phyloP scores from a whole-genome alignment of 2,329 filamentous ascomycete genomes.

The Leptosphaerulina australis region DNA sequence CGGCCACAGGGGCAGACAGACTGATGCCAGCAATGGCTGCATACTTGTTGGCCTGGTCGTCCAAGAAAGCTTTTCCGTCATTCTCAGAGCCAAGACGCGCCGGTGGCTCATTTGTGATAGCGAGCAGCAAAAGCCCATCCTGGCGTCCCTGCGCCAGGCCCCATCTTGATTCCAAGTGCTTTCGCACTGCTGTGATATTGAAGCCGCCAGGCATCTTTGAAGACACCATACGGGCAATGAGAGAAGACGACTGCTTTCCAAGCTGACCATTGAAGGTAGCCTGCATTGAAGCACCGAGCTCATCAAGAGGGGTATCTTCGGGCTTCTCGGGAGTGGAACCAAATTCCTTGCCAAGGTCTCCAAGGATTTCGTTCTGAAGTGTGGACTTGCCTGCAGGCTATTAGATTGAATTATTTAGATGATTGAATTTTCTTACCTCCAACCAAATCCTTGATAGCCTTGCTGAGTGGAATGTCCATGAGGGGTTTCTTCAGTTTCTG shows the following conservation, averaged over 20 bases:
- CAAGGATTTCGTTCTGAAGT: constrained; percentile 96
- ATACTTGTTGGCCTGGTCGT: constrained; percentile 88
- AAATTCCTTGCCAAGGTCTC: constrained; percentile 97
- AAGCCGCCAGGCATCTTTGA: constrained; percentile 99
- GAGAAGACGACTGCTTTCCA: constrained; percentile 91
- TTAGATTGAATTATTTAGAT: constrained; percentile 11
- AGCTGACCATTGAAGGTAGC: constrained; percentile 98
- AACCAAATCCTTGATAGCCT: constrained; percentile 98
- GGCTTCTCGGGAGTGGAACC: constrained; percentile 98
- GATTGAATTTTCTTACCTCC: constrained; percentile 67
- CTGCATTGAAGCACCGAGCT: constrained; percentile 94
- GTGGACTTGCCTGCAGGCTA: constrained; percentile 82
- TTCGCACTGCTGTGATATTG: constrained; percentile 94
- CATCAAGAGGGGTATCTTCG: constrained; percentile 94
- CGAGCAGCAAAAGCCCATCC: constrained; percentile 86
- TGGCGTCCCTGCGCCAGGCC: constrained; percentile 85
- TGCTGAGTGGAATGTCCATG: constrained; percentile 85
- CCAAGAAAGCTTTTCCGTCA: constrained; percentile 91
- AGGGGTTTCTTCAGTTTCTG: constrained; percentile 98
- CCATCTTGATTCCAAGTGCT: constrained; percentile 94
- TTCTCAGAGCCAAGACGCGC: constrained; percentile 85
- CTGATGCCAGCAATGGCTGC: constrained; percentile 82
- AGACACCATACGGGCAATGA: constrained; percentile 92
- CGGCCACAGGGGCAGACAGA: constrained; percentile 73
- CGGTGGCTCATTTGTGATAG: constrained; percentile 89